A percentile compares a stretch with the other conserved stretches of the same genome.
phyloP scores from a whole-genome alignment of 495 filamentous ascomycete genomes.

The Usnea hakonensis region DNA sequence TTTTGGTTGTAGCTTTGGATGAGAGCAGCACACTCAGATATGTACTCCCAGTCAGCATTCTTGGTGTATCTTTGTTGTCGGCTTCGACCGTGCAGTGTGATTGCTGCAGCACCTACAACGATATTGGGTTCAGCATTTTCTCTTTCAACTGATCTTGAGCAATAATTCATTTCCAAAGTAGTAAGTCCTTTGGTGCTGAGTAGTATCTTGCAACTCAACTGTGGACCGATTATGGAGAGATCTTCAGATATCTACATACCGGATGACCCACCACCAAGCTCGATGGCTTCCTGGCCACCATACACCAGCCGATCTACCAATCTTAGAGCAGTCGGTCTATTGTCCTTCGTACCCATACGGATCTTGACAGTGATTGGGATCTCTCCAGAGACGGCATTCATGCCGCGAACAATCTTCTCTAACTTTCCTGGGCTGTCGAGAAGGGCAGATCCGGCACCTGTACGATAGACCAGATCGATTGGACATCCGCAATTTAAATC shows the following conservation, averaged over 20 bases:
- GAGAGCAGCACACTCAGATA: constrained; percentile 77
- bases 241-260: constrained; percentile 33
- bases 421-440: constrained; percentile 75
- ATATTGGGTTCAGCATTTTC: neutral
- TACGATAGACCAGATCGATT: constrained; percentile 81
- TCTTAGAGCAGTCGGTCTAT: constrained; percentile 68
- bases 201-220: neutral
- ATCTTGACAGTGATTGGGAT: constrained; percentile 92
- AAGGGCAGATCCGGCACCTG: constrained; percentile 89
- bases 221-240: neutral
- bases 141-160: neutral
- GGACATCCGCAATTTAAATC: constrained; percentile 97
- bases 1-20: constrained; percentile 68
- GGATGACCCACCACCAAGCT: constrained; percentile 53
- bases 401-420: constrained; percentile 85
- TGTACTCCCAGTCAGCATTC: constrained; percentile 86
- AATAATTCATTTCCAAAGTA: neutral
- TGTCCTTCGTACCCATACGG: constrained; percentile 80
- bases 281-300: constrained; percentile 59
- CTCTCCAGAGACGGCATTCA: constrained; percentile 83
- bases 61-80: constrained; percentile 90
- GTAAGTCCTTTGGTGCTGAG: neutral
- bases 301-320: constrained; percentile 75
- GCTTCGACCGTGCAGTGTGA: constrained; percentile 88
- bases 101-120: constrained; percentile 57